Evolutionary conservation across 495 filamentous ascomycete genomes (phyloP).

Genomic region (Haplographium delicatum): DNA sequence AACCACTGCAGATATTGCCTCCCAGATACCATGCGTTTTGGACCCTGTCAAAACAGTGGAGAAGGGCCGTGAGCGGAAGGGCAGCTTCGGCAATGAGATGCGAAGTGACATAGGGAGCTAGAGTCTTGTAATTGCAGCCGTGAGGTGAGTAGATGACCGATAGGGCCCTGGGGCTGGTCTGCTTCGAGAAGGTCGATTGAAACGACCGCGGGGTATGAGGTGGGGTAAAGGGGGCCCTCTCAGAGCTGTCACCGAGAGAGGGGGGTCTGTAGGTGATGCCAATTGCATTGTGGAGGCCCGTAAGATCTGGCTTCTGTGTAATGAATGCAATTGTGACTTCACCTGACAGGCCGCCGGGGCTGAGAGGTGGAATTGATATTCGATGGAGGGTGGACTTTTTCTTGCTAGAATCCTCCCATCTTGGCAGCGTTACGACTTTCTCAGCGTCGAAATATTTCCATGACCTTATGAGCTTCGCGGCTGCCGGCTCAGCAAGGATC

Average conservation of each 20-base stretch:
- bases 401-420: slow-evolving; percentile 40
- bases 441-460: slow-evolving; percentile 61
- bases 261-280: slow-evolving; percentile 66
- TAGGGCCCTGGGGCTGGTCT: slow-evolving; percentile 17
- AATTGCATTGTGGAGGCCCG: slow-evolving; percentile 58
- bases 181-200: slow-evolving; percentile 13
- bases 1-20: slow-evolving; percentile 54
- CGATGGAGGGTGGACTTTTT: slow-evolving; percentile 24
- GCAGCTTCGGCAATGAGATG: slow-evolving; percentile 38
- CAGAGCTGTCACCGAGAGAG: slow-evolving; percentile 3
- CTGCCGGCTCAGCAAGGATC: slow-evolving; percentile 59
- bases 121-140: slow-evolving; percentile 34
- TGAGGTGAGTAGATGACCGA: slow-evolving; percentile 45
- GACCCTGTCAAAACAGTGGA: slow-evolving; percentile 58
- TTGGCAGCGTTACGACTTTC: slow-evolving; percentile 46
- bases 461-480: slow-evolving; percentile 52
- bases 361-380: slow-evolving; percentile 40
- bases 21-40: slow-evolving; percentile 61
- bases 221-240: slow-evolving; percentile 10
- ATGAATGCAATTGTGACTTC: slow-evolving; percentile 63
- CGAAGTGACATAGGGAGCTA: slow-evolving; percentile 39
- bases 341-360: slow-evolving; percentile 43
- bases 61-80: slow-evolving; percentile 53
- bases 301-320: slow-evolving; percentile 53
- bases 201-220: slow-evolving; percentile 32